These are phyloP conservation scores for Xylaria intraflava DNA, from an alignment of 495 filamentous ascomycete genomes.

Conservation along the genomic window DNA sequence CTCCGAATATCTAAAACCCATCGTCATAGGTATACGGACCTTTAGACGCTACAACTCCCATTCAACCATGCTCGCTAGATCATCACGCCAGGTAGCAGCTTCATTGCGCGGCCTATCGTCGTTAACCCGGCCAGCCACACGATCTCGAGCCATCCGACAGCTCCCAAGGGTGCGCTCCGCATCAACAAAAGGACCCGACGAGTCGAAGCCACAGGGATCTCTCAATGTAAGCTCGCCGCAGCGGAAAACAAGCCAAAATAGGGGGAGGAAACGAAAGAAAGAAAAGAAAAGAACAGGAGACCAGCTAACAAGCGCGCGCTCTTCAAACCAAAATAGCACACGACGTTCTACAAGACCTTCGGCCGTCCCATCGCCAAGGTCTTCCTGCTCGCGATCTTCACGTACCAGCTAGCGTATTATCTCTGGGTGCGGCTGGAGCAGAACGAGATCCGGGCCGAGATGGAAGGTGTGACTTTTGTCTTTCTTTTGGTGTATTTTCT, in stretches of 20 bases:
- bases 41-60: background rate
- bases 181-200: constrained; percentile 9
- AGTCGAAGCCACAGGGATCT: constrained; percentile 10
- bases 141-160: constrained; percentile 6
- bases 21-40: no score
- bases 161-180: constrained; percentile 15
- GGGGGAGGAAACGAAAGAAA: background rate
- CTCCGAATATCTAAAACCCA: no score
- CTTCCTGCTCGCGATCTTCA: constrained; percentile 77
- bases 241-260: background rate
- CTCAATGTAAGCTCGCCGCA: constrained; percentile 16
- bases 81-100: background rate
- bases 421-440: constrained; percentile 82
- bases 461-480: constrained; percentile 35
- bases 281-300: background rate
- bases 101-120: background rate
- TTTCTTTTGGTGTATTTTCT: background rate
- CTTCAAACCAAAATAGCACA: constrained; percentile 33
- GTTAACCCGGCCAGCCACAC: background rate
- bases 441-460: constrained; percentile 60
- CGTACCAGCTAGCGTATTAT: constrained; percentile 82
- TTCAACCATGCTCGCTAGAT: background rate
- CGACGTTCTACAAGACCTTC: constrained; percentile 73
- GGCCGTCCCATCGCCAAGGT: constrained; percentile 74
- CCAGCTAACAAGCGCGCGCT: background rate